Percentiles rank a stretch among this genome's conserved stretches.
Conservation (phyloP, 2,329 filamentous ascomycete genomes). For the Byssothecium circinans region DNA sequence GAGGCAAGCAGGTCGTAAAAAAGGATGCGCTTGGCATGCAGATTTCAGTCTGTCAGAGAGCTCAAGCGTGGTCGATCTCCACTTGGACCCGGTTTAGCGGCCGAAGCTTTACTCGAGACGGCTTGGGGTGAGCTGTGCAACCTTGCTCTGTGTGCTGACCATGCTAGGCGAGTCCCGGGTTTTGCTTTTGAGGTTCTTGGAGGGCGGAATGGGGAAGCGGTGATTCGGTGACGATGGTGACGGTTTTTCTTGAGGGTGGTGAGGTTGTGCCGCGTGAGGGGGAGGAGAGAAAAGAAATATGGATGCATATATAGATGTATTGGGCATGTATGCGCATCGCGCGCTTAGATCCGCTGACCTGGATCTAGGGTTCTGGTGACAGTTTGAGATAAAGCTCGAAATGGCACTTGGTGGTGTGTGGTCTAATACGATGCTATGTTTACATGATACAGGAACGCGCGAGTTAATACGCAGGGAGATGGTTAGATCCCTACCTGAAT, state of each 20-base stretch:
- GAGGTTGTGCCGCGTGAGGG: background rate
- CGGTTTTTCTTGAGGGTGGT: background rate
- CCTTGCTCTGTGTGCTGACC: constrained; percentile 16
- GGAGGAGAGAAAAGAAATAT: no score
- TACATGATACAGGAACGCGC: no score
- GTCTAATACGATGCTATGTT: no score
- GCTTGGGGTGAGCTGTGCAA: constrained; percentile 5
- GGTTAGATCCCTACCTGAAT: constrained; percentile 40
- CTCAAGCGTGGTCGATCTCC: constrained; percentile 24
- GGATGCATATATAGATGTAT: no score
- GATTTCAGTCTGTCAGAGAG: constrained; percentile 13
- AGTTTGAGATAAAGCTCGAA: no score
- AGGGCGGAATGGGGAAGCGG: background rate
- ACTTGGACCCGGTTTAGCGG: no score
- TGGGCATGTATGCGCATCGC: background rate
- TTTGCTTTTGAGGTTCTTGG: constrained; percentile 12
- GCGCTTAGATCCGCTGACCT: background rate
- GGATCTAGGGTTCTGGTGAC: background rate
- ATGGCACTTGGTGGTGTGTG: no score
- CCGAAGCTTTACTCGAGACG: constrained; percentile 18
- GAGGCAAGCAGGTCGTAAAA: constrained; percentile 8
- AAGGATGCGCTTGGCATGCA: constrained; percentile 24
- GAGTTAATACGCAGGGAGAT: background rate
- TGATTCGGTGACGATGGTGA: background rate
- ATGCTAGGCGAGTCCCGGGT: constrained; percentile 28